Evolutionary conservation across 2,329 filamentous ascomycete genomes (phyloP), one percentile per base, ranked within the genome.

Genomic region (Aurifilum marmelostoma): DNA sequence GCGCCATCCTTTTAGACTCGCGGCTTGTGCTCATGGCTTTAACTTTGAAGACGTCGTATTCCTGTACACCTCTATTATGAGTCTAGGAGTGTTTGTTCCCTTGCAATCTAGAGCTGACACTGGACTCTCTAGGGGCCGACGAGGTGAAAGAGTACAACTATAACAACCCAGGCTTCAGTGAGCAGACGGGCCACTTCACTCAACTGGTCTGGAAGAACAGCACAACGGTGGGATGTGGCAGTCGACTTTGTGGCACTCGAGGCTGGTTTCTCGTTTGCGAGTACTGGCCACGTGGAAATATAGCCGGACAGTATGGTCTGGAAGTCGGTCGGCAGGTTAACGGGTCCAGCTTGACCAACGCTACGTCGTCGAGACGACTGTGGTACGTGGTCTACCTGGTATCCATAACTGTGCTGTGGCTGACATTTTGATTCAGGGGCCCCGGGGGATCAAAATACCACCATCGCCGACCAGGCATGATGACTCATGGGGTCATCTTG

Each of bases 241-340:
- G 77, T 68, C 79, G 72, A 71, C 70, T 83, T 58, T 87, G 84
- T 63, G 76, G 79, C 47, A 73, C 77, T 39, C 79, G 78, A 47
- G 88, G 88, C 0, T 92, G 88, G 87, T 91, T 87, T 77, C 80
- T 92, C 0, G 88, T 88, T 32, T 93, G 90, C 73, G 89, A 92
- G 79, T 92, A 92, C 78, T 89, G 83, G 81, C 90, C 91, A 1
- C 77, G 83, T 1, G 91, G 91, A 0, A 92, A 93, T 74, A 80
- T 92, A 0, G 75, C 83, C 1, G 87, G 85, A 0, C 75, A 81
- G 72, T 88, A 85, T 69, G 79, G 76, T 47, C 79, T 83, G n/a
- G 77, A 82, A 77, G 83, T 87, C 9, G 77, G 75, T 66, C 75
- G 74, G 72, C 75, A 77, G 73, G 72, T 78, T 66, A 76, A 77